Evolutionary conservation across 257 asterid species (phyloP), one percentile per base, ranked within the genome.

Genomic region (Gentiana straminea): DNA sequence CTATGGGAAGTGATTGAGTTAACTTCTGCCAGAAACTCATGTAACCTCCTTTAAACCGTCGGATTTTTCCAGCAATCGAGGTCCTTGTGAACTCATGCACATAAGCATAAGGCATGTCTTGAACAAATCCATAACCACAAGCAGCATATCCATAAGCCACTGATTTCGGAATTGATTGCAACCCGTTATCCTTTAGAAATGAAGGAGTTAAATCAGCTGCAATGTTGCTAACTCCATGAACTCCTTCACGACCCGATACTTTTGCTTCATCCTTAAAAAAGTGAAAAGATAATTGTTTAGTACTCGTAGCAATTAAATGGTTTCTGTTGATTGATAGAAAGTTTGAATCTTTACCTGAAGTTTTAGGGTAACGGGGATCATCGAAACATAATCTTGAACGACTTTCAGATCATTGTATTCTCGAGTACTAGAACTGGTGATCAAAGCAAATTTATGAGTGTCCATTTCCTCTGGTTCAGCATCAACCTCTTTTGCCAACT

Each of bases 131-230:
- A 57, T 80, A 85, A 49, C 94, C 94, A 5, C 89, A 85, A 67
- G 94, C 94, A 5, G 92, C 79, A 56, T 76, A 85, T 24, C 94
- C 94, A 47, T 82, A 82, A 10, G 77, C 76, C 48, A 85, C 92
- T 12, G 94, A 82, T 67, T 76, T 74, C 1, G 94, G 92, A 43
- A 85, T 66, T 0, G 80, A 67, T 58, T 74, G 73, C 41, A 85
- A 15, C 43, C 89, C 94, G 35, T 55, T 83, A 0, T 66, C 63
- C 68, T 70, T 79, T 24, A 85, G 92, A 76, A 80, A 85, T 2
- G 46, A 49, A 1, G 83, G 24, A 39, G 89, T 77, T 33, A 54
- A 52, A 39, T 85, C 94, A 8, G 81, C 73, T 62, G 92, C 95
- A 9, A 58, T 41, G 53, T 75, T 77, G 58, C 86, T 78, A 56